Base-by-base conservation (phyloP, 768 basidiomycete genomes). In the Termitomyces titanicus region DNA sequence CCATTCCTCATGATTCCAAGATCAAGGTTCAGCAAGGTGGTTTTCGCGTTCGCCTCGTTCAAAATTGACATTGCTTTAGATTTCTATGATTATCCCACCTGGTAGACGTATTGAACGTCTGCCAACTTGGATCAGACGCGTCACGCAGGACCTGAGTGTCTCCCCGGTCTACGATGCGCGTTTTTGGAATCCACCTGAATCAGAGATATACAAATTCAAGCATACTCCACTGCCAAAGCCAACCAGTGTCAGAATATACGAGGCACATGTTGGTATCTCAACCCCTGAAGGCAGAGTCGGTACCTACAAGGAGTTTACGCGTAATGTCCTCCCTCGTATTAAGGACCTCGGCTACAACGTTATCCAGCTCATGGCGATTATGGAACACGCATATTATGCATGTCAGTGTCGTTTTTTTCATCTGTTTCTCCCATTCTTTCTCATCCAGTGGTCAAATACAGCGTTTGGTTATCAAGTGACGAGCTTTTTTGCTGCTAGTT, bases 381-480 rank as follows among this genome's bases (percentile, higher is more conserved):
- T 97, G 93, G 94, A 97, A 68, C 94, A 98, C 67, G 91, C 95
- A 2, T 98, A 98, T 70, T 98, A 98, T 71, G 94, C 94, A 59
- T 98, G 94, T 94, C 62, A 64, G 89, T 73, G 37, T 17, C 42
- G 34, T 52, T 22, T 27, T 0, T n/a, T 13, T 12, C 12, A 17
- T 50, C 35, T 49, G 22, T 29, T 47, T 45, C 48, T 44, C 10
- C 42, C 27, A 9, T 20, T 20, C 6, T 48, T 12, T 15, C 27
- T 55, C 13, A 40, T 4, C 8, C 3, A 4, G 10, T 10, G 27
- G 11, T n/a, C 18, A 12, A 54, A 47, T 51, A 24, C 62, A 96
- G 94, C 96, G 1, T 99, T 99, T 67, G 97, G 97, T 13, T 99
- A 99, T 72, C 97, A 98, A 72, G 86, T 99, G 12, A 98, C 94